Evolutionary conservation across 2,329 filamentous ascomycete species (phyloP), one percentile per base, ranked within the genome.

Genomic region (Ascochyta fabae): DNA sequence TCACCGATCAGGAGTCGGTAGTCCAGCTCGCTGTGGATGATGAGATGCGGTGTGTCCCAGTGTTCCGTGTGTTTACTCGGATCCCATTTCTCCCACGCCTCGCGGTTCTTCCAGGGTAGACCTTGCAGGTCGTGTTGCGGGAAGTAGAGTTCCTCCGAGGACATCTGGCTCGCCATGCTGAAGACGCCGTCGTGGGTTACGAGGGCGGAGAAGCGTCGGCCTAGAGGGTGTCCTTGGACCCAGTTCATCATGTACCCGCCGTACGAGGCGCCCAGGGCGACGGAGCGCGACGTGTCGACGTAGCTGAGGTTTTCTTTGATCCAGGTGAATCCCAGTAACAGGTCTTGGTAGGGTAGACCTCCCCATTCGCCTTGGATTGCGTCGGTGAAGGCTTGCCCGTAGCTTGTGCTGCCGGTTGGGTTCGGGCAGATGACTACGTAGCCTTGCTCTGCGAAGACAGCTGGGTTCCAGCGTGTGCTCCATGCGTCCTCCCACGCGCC

Each of bases 131-230:
- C 81, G 59, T 78, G 81, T 60, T 81, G 74, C 9, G 79, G 80
- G 65, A 83, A 83, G 74, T 79, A 83, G 10, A 83, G 66, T 53
- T 83, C 81, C 16, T 84, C 81, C 2, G 78, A 80, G 0, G 78
- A 75, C 61, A 83, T 74, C 69, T 81, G 77, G n/a, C 75, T 75
- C 12, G 79, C 75, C 54, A 80, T 78, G 66, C 86, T 89, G 75
- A 93, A 95, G 49, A 93, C 88, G 43, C 92, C 92, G 65, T 96
- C 92, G 72, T 96, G 92, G 66, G 88, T 92, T 26, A 96, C 92
- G 4, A 97, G 82, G 0, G 92, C 92, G 75, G 91, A 91, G 83
- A 97, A 96, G 64, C 89, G 86, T 26, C 91, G 86, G 19, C 92
- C 92, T 0, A 97, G 83, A 1, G 86, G 83, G 60, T 95, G 89